Percentiles rank a stretch among this genome's conserved stretches.
phyloP scores from a whole-genome alignment of 169 alveolate species.

The Plasmodium sp. region DNA sequence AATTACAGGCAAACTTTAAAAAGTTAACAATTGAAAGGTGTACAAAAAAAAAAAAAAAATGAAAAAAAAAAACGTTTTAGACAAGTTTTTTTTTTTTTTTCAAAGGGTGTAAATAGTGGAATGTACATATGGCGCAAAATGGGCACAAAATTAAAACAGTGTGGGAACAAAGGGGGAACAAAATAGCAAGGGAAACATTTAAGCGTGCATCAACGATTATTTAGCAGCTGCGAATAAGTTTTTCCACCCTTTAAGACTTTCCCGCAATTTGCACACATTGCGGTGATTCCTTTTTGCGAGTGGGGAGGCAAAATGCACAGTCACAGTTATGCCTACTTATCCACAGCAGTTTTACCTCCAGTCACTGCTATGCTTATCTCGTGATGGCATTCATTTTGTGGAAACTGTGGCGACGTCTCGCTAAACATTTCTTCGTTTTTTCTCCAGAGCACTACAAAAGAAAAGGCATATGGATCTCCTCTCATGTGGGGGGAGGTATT shows the following conservation, averaged over 20 bases:
- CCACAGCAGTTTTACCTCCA: background rate
- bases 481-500: background rate
- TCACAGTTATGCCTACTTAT: background rate
- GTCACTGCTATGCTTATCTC: background rate
- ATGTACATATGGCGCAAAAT: background rate
- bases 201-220: background rate
- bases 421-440: background rate
- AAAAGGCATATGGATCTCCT: background rate
- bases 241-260: background rate
- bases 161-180: background rate
- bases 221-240: background rate
- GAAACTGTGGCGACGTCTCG: background rate
- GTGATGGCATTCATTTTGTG: background rate
- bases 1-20: background rate
- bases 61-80: slow-evolving; percentile 21
- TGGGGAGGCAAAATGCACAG: background rate
- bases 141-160: background rate
- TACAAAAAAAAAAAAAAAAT: slow-evolving; percentile 6
- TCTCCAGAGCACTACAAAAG: background rate
- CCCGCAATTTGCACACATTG: background rate
- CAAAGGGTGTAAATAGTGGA: background rate
- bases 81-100: slow-evolving; percentile 16
- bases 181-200: background rate
- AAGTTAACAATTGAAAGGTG: background rate
- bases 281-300: background rate